Conservation (phyloP, 345 rosid species). For the Fremontodendron californicum region DNA sequence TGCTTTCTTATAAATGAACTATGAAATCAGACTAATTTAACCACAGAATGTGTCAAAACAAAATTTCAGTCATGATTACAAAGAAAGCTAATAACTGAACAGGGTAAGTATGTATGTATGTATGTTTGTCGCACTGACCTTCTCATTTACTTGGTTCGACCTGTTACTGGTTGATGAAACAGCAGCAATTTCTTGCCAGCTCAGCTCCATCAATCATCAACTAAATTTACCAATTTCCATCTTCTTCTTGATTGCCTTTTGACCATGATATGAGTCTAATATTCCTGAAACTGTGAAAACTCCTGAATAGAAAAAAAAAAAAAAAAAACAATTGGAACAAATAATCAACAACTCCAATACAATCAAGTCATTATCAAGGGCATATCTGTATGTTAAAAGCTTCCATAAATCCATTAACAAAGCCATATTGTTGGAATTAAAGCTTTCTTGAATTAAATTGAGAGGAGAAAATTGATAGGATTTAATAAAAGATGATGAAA, state of each 20-base stretch:
- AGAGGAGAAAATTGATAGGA: neutral
- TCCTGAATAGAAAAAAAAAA: slow-evolving; percentile 43
- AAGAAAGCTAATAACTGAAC: neutral
- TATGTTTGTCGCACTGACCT: neutral
- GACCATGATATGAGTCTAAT: slow-evolving; percentile 89
- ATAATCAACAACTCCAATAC: neutral
- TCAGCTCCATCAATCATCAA: slow-evolving; percentile 40
- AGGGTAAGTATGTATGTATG: neutral
- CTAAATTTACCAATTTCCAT: slow-evolving; percentile 42
- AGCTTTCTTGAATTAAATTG: neutral
- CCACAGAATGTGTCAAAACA: too few species aligned
- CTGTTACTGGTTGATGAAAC: slow-evolving; percentile 1
- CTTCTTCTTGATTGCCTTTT: slow-evolving; percentile 81
- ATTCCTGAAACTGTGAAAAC: slow-evolving; percentile 91
- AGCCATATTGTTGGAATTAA: neutral
- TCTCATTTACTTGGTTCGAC: neutral
- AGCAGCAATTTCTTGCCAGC: neutral
- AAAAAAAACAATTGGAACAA: neutral
- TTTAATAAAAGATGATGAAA: neutral
- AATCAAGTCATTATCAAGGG: too few species aligned
- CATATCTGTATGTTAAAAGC: neutral
- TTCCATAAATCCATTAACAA: neutral
- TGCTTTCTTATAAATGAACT: too few species aligned
- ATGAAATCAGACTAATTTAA: neutral
- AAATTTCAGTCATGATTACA: neutral